Conservation (phyloP, 441 rosid genomes). For the Euphorbia schlechtendalii region DNA sequence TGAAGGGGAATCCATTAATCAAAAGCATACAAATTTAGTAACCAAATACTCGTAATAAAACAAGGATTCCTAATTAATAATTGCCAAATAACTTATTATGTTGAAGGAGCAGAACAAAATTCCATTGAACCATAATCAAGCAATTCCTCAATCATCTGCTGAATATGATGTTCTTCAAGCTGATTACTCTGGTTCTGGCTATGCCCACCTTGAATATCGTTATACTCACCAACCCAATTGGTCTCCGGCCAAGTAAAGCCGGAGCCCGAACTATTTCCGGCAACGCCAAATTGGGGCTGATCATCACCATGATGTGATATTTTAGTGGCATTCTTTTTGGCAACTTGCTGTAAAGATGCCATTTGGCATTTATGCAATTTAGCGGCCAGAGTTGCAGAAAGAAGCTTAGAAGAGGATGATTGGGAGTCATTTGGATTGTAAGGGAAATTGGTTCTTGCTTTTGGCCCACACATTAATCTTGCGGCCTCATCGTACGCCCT, state of each 20-base stretch:
- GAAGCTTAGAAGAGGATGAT: constrained; percentile 54
- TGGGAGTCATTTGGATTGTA: constrained; percentile 46
- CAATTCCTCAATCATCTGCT: constrained; percentile 70
- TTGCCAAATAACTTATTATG: no score
- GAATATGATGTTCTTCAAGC: constrained; percentile 58
- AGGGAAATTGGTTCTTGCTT: constrained; percentile 54
- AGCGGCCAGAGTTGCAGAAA: constrained; percentile 57
- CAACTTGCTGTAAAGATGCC: constrained; percentile 31
- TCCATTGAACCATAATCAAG: constrained; percentile 57
- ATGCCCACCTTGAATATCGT: constrained; percentile 11
- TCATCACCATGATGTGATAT: constrained; percentile 8
- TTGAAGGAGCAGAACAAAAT: constrained; percentile 34
- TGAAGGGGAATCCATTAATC: no score
- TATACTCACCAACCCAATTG: constrained; percentile 29
- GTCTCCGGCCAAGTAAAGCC: constrained; percentile 22
- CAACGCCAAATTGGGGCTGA: constrained; percentile 14
- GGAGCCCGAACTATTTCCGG: constrained; percentile 13
- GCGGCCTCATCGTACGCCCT: constrained; percentile 73
- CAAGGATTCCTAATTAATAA: no score
- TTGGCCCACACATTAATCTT: constrained; percentile 57
- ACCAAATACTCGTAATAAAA: no score
- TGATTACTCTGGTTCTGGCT: constrained; percentile 23
- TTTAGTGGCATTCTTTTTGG: constrained; percentile 21
- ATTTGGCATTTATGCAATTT: constrained; percentile 59
- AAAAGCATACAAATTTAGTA: no score